Evolutionary conservation across 768 basidiomycete species (phyloP).

Genomic region (Tricholoma flavovirens): DNA sequence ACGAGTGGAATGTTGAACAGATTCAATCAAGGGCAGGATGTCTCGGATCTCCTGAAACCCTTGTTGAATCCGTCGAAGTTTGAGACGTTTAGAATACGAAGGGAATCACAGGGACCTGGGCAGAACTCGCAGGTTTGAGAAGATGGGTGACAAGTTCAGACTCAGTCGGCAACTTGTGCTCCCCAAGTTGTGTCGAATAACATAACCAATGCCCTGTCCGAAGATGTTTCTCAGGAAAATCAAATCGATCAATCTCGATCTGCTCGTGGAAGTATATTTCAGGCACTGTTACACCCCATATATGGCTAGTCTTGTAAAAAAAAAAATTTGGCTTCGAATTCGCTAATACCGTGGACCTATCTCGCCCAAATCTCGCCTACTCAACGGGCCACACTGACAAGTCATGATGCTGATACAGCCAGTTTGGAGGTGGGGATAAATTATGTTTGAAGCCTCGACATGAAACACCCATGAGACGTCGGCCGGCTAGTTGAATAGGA

Average conservation of each 20-base stretch:
- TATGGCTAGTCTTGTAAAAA: not conserved
- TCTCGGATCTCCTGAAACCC: not conserved
- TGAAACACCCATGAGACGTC: too few species aligned
- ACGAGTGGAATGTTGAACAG: constrained; percentile 1
- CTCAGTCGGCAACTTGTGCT: not conserved
- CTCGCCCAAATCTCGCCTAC: too few species aligned
- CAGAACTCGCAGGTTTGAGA: not conserved
- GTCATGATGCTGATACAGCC: too few species aligned
- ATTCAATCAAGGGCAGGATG: not conserved
- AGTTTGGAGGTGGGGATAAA: too few species aligned
- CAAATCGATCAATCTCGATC: constrained; percentile 5
- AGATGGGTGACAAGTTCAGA: not conserved
- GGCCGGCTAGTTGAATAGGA: too few species aligned
- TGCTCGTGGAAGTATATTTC: not conserved
- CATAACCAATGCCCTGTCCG: not conserved
- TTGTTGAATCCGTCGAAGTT: not conserved
- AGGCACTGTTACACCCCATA: not conserved
- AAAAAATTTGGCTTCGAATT: too few species aligned
- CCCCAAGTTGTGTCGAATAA: not conserved
- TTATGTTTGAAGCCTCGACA: too few species aligned
- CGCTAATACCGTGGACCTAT: too few species aligned
- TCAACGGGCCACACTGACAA: too few species aligned
- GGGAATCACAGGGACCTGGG: not conserved
- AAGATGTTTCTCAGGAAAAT: not conserved
- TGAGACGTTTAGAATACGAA: not conserved